Evolutionary conservation across 2,329 filamentous ascomycete species (phyloP).

Genomic region (Sclerotinia subarctica): DNA sequence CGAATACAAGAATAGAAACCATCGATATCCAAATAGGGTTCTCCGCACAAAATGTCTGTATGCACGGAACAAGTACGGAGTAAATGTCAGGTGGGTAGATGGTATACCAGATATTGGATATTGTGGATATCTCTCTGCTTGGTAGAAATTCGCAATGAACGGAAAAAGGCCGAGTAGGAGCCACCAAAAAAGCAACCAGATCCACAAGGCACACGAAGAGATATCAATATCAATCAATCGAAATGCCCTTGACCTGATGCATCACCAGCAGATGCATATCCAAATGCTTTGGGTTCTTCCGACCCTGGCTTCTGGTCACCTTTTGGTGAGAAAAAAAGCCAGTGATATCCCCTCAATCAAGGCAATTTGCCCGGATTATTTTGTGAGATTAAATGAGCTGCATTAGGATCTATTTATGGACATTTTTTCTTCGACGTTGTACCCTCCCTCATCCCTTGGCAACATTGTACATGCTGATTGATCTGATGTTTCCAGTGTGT

Average conservation of each 20-base stretch:
- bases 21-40: background rate
- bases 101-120: background rate
- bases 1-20: conserved; percentile 12
- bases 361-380: conserved; percentile 15
- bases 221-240: conserved; percentile 7
- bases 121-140: background rate
- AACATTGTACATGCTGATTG: conserved; percentile 11
- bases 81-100: background rate
- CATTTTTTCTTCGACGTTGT: background rate
- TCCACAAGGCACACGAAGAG: background rate
- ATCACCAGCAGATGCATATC: background rate
- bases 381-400: conserved; percentile 15
- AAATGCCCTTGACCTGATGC: background rate
- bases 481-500: conserved; percentile 12
- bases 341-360: conserved; percentile 4
- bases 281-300: background rate
- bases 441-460: conserved; percentile 2
- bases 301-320: background rate
- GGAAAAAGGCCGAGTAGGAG: background rate
- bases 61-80: background rate
- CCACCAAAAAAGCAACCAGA: background rate
- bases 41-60: conserved; percentile 9
- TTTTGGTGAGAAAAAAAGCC: background rate
- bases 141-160: background rate
- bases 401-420: conserved; percentile 20